Conservation (phyloP, 768 basidiomycete genomes). For the Suillus clintonianus region DNA sequence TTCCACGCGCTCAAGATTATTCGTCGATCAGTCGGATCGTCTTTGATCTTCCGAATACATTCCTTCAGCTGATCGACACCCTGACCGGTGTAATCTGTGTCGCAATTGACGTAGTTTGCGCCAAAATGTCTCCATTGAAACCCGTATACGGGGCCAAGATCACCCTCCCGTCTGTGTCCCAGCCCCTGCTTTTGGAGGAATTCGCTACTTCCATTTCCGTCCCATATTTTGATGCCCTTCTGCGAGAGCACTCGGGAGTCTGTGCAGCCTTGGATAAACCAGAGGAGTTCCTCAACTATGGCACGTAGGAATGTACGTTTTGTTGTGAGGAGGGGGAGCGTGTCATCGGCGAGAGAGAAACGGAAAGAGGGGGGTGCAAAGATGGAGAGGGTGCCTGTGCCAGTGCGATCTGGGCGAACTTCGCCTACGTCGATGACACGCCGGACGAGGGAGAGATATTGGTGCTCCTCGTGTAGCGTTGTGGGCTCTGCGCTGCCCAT, state of each 20-base stretch:
- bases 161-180: slow-evolving; percentile 83
- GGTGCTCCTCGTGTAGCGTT: slow-evolving; percentile 73
- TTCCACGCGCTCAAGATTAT: slow-evolving; percentile 99
- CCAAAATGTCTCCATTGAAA: slow-evolving; percentile 98
- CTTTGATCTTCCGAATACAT: slow-evolving; percentile 88
- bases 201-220: slow-evolving; percentile 88
- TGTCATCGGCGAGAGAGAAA: slow-evolving; percentile 77
- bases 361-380: slow-evolving; percentile 91
- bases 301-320: slow-evolving; percentile 93
- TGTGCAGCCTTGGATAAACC: slow-evolving; percentile 88
- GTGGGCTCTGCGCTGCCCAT: slow-evolving; percentile 7
- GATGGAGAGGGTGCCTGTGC: slow-evolving; percentile 89
- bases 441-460: slow-evolving; percentile 84
- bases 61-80: slow-evolving; percentile 92
- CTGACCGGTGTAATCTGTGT: slow-evolving; percentile 73
- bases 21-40: slow-evolving; percentile 89
- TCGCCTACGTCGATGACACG: slow-evolving; percentile 78
- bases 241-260: slow-evolving; percentile 74
- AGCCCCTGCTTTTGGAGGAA: slow-evolving; percentile 87
- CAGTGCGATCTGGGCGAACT: slow-evolving; percentile 84
- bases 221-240: slow-evolving; percentile 96
- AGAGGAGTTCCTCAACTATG: slow-evolving; percentile 90
- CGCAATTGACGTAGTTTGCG: slow-evolving; percentile 75
- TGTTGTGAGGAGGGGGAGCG: slow-evolving; percentile 89
- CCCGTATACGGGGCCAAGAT: slow-evolving; percentile 95